Evolutionary conservation across 306 rosid genomes (phyloP), one percentile per base, ranked within the genome.

Genomic region (Gynostemma pentaphyllum): DNA sequence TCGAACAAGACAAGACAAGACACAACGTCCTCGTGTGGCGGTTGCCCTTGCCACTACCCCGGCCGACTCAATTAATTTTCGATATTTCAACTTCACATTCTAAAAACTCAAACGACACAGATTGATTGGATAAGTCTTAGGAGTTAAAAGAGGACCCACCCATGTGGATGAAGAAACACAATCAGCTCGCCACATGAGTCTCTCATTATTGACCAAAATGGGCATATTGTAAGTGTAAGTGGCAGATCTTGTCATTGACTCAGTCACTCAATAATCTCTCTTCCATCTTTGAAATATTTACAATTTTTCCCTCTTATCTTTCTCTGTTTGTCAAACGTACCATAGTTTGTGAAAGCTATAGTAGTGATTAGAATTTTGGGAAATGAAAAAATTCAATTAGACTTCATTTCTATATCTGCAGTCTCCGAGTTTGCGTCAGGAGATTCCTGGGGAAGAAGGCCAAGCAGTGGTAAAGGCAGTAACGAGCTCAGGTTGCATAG

Each of bases 401-500:
- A 82, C 74, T 94, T 94, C 87, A 83, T 84, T 78, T 84, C 99
- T 45, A 75, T 34, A 70, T 86, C 90, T 1, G 72, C 69, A 44
- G 73, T 69, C 9, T 83, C 94, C 0, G 28, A 39, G 64, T 70
- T 72, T 26, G 52, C 60, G 59, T 82, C 89, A 16, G 81, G 81
- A 24, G 69, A 59, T 59, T 86, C 89, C 42, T 55, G 76, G 0
- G 97, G 97, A 68, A 94, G 95, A 41, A 94, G 97, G 75, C 95
- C 82, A 64, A 94, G 97, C 36, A 94, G 81, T 1, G 99, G 99
- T 51, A 94, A 68, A 48, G 99, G 99, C 78, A 94, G 77, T 53
- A 94, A 75, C 47, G 99, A 94, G 78, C 87, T 88, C 14, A 94
- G 86, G 70, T 94, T 88, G 83, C 95, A 94, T 27, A 94, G 74